These are phyloP conservation scores for Elsinoe perseae DNA, from an alignment of 2,329 filamentous ascomycete genomes.

Conservation along the genomic window DNA sequence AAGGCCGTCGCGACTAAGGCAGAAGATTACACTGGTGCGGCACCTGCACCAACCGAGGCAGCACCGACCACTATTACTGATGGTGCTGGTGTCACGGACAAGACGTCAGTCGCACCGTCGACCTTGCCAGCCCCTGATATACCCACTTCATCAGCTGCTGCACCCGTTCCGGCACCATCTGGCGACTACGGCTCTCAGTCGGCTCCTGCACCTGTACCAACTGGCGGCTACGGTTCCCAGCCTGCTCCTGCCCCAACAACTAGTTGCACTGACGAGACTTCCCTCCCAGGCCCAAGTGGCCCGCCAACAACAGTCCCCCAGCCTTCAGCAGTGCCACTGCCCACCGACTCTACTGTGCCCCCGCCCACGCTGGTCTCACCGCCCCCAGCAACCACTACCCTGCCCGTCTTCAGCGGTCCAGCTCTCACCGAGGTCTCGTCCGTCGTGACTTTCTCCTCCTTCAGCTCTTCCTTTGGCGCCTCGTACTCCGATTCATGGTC, in stretches of 20 bases:
- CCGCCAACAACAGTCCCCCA: not conserved
- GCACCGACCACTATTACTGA: not conserved
- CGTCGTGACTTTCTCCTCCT: not conserved
- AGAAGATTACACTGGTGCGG: not conserved
- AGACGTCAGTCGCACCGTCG: not conserved
- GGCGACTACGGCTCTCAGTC: too few species aligned
- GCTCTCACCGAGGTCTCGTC: not conserved
- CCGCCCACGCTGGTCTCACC: not conserved
- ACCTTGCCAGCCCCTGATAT: conserved; percentile 4
- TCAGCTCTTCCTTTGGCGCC: not conserved
- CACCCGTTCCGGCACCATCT: not conserved
- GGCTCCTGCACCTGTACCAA: not conserved
- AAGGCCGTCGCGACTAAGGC: not conserved
- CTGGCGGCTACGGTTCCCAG: not conserved
- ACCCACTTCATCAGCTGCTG: not conserved
- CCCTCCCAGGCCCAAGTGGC: not conserved
- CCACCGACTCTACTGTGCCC: conserved; percentile 6
- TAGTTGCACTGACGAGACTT: not conserved
- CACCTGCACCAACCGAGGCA: not conserved
- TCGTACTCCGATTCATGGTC: not conserved
- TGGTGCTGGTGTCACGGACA: not conserved
- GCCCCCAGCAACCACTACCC: not conserved
- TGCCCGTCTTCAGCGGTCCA: not conserved
- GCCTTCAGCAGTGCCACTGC: not conserved
- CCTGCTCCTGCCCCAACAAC: not conserved